A percentile compares a stretch with the other conserved stretches of the same genome.
These are phyloP conservation scores for Turnera subulata DNA, from an alignment of 345 rosid genomes.

Conservation along the genomic window DNA sequence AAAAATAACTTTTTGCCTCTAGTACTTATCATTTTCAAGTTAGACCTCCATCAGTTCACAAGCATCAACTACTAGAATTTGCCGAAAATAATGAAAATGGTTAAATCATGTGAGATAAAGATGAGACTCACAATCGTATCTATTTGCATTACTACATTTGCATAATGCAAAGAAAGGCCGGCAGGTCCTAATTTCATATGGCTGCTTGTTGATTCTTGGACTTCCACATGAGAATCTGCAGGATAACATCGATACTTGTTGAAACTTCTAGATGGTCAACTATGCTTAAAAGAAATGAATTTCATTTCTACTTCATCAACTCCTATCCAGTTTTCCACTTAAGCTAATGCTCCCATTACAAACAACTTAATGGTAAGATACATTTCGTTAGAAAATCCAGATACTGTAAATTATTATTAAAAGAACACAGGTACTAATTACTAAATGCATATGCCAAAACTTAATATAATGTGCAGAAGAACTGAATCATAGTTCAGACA, in stretches of 20 bases:
- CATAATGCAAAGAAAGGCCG: constrained; percentile 86
- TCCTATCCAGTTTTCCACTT: too few relatives aligned
- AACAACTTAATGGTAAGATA: too few relatives aligned
- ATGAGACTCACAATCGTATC: constrained; percentile 65
- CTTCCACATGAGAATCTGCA: constrained; percentile 15
- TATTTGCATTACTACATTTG: constrained; percentile 66
- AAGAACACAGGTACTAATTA: too few relatives aligned
- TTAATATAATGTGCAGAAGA: neutral
- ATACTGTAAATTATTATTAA: too few relatives aligned
- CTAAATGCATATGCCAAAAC: too few relatives aligned
- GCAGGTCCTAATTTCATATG: constrained; percentile 63
- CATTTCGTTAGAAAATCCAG: too few relatives aligned
- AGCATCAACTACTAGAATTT: neutral
- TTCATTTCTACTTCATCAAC: too few relatives aligned
- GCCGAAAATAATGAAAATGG: neutral
- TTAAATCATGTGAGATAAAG: neutral
- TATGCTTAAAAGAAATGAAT: neutral
- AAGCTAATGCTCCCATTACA: too few relatives aligned
- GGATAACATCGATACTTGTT: neutral
- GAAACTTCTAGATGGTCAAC: neutral
- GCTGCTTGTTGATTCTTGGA: constrained; percentile 9
- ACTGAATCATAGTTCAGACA: neutral
- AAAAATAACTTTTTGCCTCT: too few relatives aligned
- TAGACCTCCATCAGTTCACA: too few relatives aligned
- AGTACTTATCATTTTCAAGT: too few relatives aligned